phyloP scores from a whole-genome alignment of 108 stramenopile genomes.

The Seminavis robusta region DNA sequence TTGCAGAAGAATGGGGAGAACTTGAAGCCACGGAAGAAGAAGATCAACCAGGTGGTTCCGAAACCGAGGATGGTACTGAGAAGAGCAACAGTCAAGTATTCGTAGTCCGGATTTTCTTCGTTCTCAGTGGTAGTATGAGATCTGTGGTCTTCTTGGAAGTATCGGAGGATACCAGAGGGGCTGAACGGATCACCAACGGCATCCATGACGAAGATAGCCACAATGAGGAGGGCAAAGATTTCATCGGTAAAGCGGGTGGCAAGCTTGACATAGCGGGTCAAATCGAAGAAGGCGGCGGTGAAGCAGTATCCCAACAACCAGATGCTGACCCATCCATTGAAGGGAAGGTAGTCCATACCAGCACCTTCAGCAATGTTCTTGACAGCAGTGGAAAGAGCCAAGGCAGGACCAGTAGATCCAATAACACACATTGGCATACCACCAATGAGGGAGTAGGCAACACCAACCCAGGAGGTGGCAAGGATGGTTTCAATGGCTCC shows the following conservation, averaged over 20 bases:
- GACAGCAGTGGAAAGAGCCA: slow-evolving; percentile 32
- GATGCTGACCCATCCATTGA: slow-evolving; percentile 32
- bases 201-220: slow-evolving; percentile 41
- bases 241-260: slow-evolving; percentile 58
- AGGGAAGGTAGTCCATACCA: slow-evolving; percentile 43
- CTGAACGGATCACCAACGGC: slow-evolving; percentile 42
- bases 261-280: slow-evolving; percentile 26
- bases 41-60: slow-evolving; percentile 30
- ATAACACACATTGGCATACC: slow-evolving; percentile 38
- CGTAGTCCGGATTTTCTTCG: slow-evolving; percentile 25
- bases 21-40: slow-evolving; percentile 36
- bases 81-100: slow-evolving; percentile 22
- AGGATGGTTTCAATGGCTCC: slow-evolving; percentile 46
- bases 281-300: slow-evolving; percentile 34
- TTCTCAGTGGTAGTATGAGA: slow-evolving; percentile 19
- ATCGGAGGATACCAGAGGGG: slow-evolving; percentile 28
- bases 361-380: slow-evolving; percentile 27
- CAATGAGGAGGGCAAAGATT: slow-evolving; percentile 53
- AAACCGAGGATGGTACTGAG: slow-evolving; percentile 35
- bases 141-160: slow-evolving; percentile 36
- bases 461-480: slow-evolving; percentile 40
- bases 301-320: slow-evolving; percentile 29
- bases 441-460: slow-evolving; percentile 31
- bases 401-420: slow-evolving; percentile 48
- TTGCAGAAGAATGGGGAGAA: slow-evolving; percentile 33